Base-by-base conservation (phyloP, 2,329 filamentous ascomycete genomes). In the Colletotrichum horii region DNA sequence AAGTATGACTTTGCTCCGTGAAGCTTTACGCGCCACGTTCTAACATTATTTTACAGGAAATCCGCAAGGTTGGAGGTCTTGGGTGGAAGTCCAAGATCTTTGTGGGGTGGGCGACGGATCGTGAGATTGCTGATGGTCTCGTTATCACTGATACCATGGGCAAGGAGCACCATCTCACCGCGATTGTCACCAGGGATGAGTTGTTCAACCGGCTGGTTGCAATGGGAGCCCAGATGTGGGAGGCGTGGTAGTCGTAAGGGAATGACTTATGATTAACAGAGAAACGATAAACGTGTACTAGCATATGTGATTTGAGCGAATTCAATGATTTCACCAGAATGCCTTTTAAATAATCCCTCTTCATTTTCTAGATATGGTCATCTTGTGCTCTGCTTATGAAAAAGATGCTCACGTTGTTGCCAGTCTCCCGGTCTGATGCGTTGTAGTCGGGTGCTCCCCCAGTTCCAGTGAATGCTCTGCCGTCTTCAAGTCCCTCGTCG, bases 51-150 rank as follows among this genome's bases (percentile, higher is more conserved):
- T 34, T 2, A 3, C 15, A 77, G 2, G 94, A 96, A 82, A 81
- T 97, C 69, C 94, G 92, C 82, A 97, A 97, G 84, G 87, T 96
- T 3, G 95, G 95, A 6, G 95, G 95, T 0, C 87, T 96, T 43
- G 94, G 95, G 0, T 97, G 95, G 95, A 97, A 97, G 84, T 92
- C 92, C 2, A 96, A 95, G 86, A 85, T 97, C 66, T 89, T 97
- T 3, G 94, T 97, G 1, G 94, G 95, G 0, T 95, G 95, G 94
- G 93, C 94, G 1, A 89, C 95, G 80, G 90, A 92, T 1, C 89
- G 92, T 64, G 92, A 96, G 82, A 91, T 97, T 34, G 91, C 93
- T 0, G 95, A 97, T 85, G 94, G 94, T 0, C 79, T 97, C 78
- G 88, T 94, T 78, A 91, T 96, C 77, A 86, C 86, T 30, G 91